A percentile compares a stretch with the other conserved stretches of the same genome.
phyloP scores from a whole-genome alignment of 208 protist species.

The Trypanosoma lewisi region DNA sequence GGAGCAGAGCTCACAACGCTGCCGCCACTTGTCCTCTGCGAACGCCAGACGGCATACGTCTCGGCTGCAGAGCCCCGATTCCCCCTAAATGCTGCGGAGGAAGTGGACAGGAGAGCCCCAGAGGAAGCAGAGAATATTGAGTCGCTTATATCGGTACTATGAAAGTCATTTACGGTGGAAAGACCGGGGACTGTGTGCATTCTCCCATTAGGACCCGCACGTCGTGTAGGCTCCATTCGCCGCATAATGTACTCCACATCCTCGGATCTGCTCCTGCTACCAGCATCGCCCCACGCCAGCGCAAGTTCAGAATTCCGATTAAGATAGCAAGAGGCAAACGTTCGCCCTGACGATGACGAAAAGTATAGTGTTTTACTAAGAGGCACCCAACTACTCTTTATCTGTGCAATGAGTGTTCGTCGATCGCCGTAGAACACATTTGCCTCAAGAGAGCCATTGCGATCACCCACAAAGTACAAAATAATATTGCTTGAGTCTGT shows the following conservation, averaged over 20 bases:
- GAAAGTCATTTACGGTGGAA: neutral
- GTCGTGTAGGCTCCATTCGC: neutral
- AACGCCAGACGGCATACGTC: conserved; percentile 46
- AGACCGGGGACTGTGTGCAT: neutral
- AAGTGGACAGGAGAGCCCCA: neutral
- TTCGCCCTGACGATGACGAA: conserved; percentile 41
- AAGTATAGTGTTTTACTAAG: conserved; percentile 71
- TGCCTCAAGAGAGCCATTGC: conserved; percentile 38
- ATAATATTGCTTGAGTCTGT: conserved; percentile 29
- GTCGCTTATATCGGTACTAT: neutral
- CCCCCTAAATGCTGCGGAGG: conserved; percentile 11
- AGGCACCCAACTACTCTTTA: conserved; percentile 73
- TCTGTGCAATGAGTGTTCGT: conserved; percentile 43
- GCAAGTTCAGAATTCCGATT: conserved; percentile 30
- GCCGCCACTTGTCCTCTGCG: conserved; percentile 33
- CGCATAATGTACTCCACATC: conserved; percentile 27
- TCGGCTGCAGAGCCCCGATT: neutral
- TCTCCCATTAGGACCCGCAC: neutral
- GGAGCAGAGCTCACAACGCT: conserved; percentile 21
- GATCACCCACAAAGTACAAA: conserved; percentile 49
- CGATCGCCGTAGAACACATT: conserved; percentile 68
- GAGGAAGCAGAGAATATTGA: neutral
- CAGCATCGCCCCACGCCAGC: conserved; percentile 17
- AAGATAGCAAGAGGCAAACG: conserved; percentile 43
- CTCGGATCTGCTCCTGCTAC: conserved; percentile 15